phyloP scores from a whole-genome alignment of 2,329 filamentous ascomycete genomes.

The Didymella keratinophila region DNA sequence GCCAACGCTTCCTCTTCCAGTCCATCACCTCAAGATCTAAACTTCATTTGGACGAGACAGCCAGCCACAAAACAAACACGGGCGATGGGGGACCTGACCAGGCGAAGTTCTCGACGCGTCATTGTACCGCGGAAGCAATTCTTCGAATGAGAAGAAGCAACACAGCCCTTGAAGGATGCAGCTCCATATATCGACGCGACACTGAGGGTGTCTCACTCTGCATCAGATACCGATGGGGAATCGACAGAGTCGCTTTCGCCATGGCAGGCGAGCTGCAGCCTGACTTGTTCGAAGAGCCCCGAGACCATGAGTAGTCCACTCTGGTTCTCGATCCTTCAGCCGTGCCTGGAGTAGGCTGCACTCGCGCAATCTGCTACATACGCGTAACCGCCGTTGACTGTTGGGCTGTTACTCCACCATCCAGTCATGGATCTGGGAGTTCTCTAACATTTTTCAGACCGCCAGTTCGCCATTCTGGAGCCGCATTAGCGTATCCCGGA shows the following conservation, averaged over 20 bases:
- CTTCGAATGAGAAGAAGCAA: constrained; percentile 5
- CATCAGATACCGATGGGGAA: background rate
- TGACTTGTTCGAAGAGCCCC: background rate
- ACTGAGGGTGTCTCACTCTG: background rate
- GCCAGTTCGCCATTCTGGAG: background rate
- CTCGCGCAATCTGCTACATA: background rate
- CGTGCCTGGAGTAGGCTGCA: background rate
- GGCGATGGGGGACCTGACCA: constrained; percentile 7
- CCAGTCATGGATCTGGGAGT: background rate
- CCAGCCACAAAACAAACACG: constrained; percentile 15
- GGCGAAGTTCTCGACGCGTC: constrained; percentile 1
- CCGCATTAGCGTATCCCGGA: background rate
- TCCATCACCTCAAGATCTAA: constrained; percentile 1
- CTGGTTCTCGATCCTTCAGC: background rate
- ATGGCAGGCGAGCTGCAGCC: background rate
- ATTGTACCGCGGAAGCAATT: background rate
- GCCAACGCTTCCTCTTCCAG: constrained; percentile 9
- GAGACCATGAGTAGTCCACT: too few relatives aligned
- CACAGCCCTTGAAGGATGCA: background rate
- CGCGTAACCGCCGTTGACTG: background rate
- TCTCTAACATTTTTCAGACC: background rate
- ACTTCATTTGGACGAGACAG: constrained; percentile 7
- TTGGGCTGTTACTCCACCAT: background rate
- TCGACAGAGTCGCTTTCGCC: background rate
- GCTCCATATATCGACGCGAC: background rate